Conservation (phyloP, 2,329 filamentous ascomycete genomes). For the Neoarthrinium moseri region DNA sequence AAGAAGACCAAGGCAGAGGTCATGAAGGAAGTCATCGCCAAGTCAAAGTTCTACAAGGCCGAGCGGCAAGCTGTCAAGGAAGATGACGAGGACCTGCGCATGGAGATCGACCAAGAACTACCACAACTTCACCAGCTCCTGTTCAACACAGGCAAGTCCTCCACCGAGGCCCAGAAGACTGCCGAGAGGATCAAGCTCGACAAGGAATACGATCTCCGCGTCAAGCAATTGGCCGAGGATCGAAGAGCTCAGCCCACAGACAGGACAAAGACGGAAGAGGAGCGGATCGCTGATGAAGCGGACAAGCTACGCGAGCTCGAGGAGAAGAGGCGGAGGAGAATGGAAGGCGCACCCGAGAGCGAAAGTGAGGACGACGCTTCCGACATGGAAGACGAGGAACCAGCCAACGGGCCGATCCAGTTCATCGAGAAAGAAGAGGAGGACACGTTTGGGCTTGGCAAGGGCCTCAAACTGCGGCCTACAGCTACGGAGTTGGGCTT, state of each 20-base stretch:
- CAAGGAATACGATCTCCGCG: conserved; percentile 81
- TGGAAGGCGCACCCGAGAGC: conserved; percentile 70
- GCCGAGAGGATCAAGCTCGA: conserved; percentile 68
- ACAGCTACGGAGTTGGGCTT: conserved; percentile 67
- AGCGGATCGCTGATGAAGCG: conserved; percentile 76
- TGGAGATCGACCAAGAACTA: conserved; percentile 81
- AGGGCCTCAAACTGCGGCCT: conserved; percentile 54
- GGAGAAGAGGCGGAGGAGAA: conserved; percentile 76
- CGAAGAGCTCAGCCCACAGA: conserved; percentile 82
- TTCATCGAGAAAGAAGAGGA: conserved; percentile 43
- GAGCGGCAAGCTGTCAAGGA: conserved; percentile 92
- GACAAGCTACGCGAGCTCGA: conserved; percentile 77
- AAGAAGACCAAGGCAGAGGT: conserved; percentile 97
- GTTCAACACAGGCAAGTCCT: conserved; percentile 42
- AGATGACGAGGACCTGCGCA: conserved; percentile 84
- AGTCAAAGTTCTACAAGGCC: conserved; percentile 93
- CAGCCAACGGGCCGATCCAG: conserved; percentile 12
- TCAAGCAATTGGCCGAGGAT: conserved; percentile 82
- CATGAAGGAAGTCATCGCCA: conserved; percentile 96
- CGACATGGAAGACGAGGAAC: conserved; percentile 28
- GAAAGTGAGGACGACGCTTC: conserved; percentile 35
- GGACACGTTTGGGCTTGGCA: conserved; percentile 60
- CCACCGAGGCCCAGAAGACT: conserved; percentile 29
- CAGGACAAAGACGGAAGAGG: conserved; percentile 88
- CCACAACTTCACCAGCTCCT: conserved; percentile 74